Base-by-base conservation (phyloP, 495 filamentous ascomycete genomes). In the Penicillium salamii region DNA sequence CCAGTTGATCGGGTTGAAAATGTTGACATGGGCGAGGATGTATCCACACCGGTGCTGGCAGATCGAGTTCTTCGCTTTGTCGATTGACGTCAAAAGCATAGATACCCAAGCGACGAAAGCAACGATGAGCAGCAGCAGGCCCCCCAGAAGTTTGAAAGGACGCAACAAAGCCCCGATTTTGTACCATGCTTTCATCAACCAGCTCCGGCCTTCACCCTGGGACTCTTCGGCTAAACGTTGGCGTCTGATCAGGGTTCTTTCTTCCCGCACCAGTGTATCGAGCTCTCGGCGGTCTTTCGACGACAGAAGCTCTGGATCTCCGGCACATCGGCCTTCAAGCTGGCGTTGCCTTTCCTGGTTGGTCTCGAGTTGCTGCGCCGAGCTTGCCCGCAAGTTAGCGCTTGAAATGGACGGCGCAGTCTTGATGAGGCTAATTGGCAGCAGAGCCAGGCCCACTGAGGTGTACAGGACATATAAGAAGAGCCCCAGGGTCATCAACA, bases 1-100 rank as follows among this genome's bases (percentile, higher is more conserved):
- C 81, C 84, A 95, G 73, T 98, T 97, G 55, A 96, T 72, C 2
- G 93, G 95, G 65, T 97, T 92, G 75, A 96, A 96, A 48, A 96
- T 81, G 61, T 92, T 89, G 65, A 92, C 86, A 53, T 90, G 83
- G 23, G 84, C 87, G n/a, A 97, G 82, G 43, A 97, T 86, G 69
- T 96, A 98, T 29, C 93, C 93, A 68, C 93, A 98, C 58, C 82
- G 82, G 45, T 82, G 75, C 64, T 91, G 90, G 82, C 93, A 98
- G 53, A 93, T 66, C 0, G 90, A 96, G 69, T 97, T 97, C 57
- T 86, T 90, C 14, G 90, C 88, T 70, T 98, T 97, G 77, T 98
- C 93, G 63, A 97, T 91, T 51, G 84, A 84, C 0, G 92, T 98
- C 59, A 97, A 83, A 46, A 97, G 79, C 95, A 97, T 98, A 23